A percentile compares a stretch with the other conserved stretches of the same genome.
These are phyloP conservation scores for Leccinellum rugosiceps DNA, from an alignment of 768 basidiomycete species.

Conservation along the genomic window DNA sequence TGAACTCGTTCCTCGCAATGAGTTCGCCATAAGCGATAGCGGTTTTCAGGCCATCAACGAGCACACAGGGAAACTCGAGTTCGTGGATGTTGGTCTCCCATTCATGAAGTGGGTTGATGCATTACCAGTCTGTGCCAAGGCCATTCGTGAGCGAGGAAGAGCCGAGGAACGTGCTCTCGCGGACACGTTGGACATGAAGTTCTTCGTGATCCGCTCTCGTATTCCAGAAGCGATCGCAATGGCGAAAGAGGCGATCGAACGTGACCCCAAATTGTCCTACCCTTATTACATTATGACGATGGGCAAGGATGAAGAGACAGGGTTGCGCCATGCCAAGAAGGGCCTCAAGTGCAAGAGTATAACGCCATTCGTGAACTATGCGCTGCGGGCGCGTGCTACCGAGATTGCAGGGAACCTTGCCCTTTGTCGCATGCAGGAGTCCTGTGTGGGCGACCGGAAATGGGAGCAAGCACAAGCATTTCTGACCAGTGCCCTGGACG, in stretches of 20 bases:
- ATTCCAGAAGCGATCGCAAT: conserved; percentile 43
- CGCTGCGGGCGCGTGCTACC: no score
- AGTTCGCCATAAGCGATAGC: no score
- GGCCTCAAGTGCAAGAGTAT: conserved; percentile 54
- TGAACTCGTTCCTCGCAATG: conserved; percentile 49
- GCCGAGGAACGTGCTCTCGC: conserved; percentile 48
- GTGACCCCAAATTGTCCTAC: conserved; percentile 54
- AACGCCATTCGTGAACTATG: conserved; percentile 55
- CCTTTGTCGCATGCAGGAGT: conserved; percentile 41
- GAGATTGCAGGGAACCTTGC: conserved; percentile 59
- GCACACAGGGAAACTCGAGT: conserved; percentile 38
- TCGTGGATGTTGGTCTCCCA: conserved; percentile 48
- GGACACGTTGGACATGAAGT: conserved; percentile 66
- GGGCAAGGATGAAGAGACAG: conserved; percentile 43
- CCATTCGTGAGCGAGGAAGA: no score
- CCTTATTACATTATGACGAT: conserved; percentile 60
- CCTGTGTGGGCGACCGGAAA: conserved; percentile 34
- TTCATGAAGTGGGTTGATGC: conserved; percentile 57
- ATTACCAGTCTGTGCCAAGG: conserved; percentile 54
- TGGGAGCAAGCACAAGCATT: conserved; percentile 63
- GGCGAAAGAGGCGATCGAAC: conserved; percentile 44
- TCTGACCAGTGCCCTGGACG: conserved; percentile 55
- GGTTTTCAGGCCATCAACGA: conserved; percentile 45
- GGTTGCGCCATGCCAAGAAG: conserved; percentile 59
- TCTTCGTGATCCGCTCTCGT: conserved; percentile 44